phyloP scores from a whole-genome alignment of 2,329 filamentous ascomycete genomes.

The Fusarium duplospermum region DNA sequence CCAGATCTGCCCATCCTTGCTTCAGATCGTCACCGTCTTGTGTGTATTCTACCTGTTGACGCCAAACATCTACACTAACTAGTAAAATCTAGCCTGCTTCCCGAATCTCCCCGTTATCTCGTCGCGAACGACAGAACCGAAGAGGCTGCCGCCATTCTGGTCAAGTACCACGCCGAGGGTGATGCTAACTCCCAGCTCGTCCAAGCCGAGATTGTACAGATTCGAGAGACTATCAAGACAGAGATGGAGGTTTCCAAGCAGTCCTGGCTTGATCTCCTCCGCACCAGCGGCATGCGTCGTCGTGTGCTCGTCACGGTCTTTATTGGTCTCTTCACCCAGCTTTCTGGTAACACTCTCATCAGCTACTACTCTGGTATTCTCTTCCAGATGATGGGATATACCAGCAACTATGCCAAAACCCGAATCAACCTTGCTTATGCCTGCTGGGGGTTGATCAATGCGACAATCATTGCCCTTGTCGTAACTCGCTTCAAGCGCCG shows the following conservation, averaged over 20 bases:
- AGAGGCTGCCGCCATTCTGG: constrained; percentile 48
- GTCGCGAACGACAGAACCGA: constrained; percentile 47
- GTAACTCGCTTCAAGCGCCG: constrained; percentile 60
- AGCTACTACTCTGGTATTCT: constrained; percentile 47
- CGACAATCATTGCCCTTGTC: constrained; percentile 54
- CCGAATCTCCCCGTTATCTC: constrained; percentile 51
- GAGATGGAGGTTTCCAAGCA: constrained; percentile 63
- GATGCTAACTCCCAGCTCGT: constrained; percentile 63
- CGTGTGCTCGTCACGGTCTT: constrained; percentile 61
- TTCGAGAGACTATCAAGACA: constrained; percentile 65
- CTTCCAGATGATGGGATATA: constrained; percentile 59
- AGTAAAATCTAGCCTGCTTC: constrained; percentile 18
- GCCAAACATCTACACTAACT: not conserved
- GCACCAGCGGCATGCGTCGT: constrained; percentile 61
- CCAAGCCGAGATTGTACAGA: constrained; percentile 70
- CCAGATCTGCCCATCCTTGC: constrained; percentile 54
- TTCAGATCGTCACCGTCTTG: constrained; percentile 56
- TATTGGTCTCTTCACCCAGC: constrained; percentile 65
- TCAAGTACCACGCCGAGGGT: constrained; percentile 64
- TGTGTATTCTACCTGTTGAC: constrained; percentile 27
- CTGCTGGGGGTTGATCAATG: constrained; percentile 59
- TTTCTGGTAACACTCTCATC: constrained; percentile 60
- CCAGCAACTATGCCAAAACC: constrained; percentile 54
- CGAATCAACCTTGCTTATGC: constrained; percentile 59
- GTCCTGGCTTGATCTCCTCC: constrained; percentile 64